phyloP scores from a whole-genome alignment of 2,329 filamentous ascomycete species.

The Penicillium sp. region DNA sequence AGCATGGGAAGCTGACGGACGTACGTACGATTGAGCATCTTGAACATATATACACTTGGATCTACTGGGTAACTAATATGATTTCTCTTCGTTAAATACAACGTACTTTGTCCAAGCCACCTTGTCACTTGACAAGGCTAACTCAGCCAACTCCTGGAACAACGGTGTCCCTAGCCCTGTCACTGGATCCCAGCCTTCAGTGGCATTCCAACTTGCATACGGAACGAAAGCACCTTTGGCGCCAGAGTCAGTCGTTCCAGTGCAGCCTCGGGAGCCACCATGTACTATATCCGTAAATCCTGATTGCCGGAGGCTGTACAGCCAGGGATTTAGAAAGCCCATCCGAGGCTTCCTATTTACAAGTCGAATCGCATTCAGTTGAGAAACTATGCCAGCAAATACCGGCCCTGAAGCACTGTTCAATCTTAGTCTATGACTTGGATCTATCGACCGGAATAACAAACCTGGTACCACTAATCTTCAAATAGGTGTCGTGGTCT shows the following conservation, averaged over 20 bases:
- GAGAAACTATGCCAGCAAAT: conserved; percentile 66
- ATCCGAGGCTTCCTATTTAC: conserved; percentile 59
- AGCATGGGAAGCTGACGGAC: background rate
- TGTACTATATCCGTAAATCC: conserved; percentile 58
- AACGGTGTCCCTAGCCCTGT: conserved; percentile 51
- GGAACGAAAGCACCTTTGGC: conserved; percentile 46
- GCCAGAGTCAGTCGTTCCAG: conserved; percentile 44
- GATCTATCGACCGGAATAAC: conserved; percentile 17
- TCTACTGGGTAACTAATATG: background rate
- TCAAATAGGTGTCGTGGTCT: conserved; percentile 43
- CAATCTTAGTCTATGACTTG: conserved; percentile 21
- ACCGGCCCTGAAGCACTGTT: conserved; percentile 64
- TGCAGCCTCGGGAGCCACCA: conserved; percentile 56
- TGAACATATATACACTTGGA: background rate
- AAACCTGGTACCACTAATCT: conserved; percentile 56
- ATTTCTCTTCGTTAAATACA: background rate
- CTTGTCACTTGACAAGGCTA: conserved; percentile 22
- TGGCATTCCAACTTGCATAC: conserved; percentile 59
- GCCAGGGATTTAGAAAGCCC: conserved; percentile 68
- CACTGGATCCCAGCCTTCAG: conserved; percentile 57
- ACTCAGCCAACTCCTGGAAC: conserved; percentile 31
- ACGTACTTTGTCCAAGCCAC: conserved; percentile 11
- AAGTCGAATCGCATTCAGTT: conserved; percentile 69
- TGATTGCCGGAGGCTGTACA: conserved; percentile 56
- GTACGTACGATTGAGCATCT: background rate